Evolutionary conservation across 371 early-diverging fungal species (phyloP), one percentile per base, ranked within the genome.

Genomic region (Mortierella sp.): DNA sequence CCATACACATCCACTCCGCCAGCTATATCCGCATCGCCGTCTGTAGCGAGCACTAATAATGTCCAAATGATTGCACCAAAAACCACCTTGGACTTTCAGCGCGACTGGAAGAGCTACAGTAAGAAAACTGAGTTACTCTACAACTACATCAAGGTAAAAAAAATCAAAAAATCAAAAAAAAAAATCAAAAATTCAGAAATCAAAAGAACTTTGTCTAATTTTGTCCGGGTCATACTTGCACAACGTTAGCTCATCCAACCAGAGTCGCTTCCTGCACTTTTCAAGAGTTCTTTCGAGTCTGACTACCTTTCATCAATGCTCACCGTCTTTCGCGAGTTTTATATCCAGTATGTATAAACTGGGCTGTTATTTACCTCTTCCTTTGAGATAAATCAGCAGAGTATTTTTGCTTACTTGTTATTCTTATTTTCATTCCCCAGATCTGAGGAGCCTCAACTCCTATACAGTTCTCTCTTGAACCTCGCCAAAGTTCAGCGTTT

Each of bases 221-320:
- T 47, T 47, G 18, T 47, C 47, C 14, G 47, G 18, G 47, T 18
- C 47, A 47, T 18, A 47, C 14, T 47, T 47, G 18, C 18, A 18
- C 18, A 18, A 16, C 47, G 10, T 47, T 64, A 88, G 86, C 66
- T 84, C 30, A 90, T 95, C 49, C 83, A 85, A 47, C 90, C 93
- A 1, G 68, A 85, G 2, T 68, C 73, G 0, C 88, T 89, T 77
- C 81, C 86, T 18, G 63, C 62, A 0, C 72, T 94, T 18, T 94
- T 96, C 77, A 91, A 92, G 60, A 90, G 88, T 22, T 92, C 94
- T 1, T 73, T 96, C n/a, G 95, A 94, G 61, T 86, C 91, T 1
- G 89, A 88, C 57, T 90, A 94, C 65, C 80, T 96, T 71, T 84
- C 89, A 43, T 84, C 86, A 51, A 92, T 94, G 70, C 72, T 92